phyloP scores from a whole-genome alignment of 2,329 filamentous ascomycete species.

The Chalaropsis thielavioides region DNA sequence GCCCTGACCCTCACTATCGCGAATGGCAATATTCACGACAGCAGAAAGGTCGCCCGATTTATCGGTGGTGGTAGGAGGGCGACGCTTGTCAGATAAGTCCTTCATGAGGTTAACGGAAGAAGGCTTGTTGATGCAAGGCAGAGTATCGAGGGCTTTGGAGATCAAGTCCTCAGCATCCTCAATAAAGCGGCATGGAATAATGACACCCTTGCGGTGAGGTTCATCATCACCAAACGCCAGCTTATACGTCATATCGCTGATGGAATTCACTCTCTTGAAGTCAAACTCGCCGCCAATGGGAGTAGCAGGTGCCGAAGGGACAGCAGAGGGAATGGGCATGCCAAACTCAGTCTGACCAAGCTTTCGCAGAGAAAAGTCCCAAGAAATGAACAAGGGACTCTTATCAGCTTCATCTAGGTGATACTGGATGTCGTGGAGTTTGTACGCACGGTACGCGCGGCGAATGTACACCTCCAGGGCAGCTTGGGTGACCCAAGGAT shows the following conservation, averaged over 20 bases:
- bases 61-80: conserved; percentile 32
- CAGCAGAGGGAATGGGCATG: conserved; percentile 60
- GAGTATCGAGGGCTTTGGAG: conserved; percentile 66
- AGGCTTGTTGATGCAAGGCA: conserved; percentile 48
- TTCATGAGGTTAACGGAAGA: conserved; percentile 44
- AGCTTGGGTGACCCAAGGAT: conserved; percentile 86
- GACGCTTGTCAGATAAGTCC: conserved; percentile 61
- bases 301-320: conserved; percentile 71
- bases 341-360: conserved; percentile 85
- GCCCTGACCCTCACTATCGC: conserved; percentile 69
- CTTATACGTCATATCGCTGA: conserved; percentile 84
- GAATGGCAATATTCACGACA: conserved; percentile 83
- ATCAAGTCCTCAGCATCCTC: conserved; percentile 87
- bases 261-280: conserved; percentile 79
- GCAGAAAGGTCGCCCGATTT: conserved; percentile 71
- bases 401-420: conserved; percentile 62
- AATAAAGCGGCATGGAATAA: conserved; percentile 82
- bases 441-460: conserved; percentile 91
- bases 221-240: conserved; percentile 55
- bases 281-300: conserved; percentile 43
- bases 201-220: conserved; percentile 78
- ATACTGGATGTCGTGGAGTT: conserved; percentile 79
- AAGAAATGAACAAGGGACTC: conserved; percentile 62
- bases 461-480: conserved; percentile 93
- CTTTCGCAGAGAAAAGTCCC: conserved; percentile 93